phyloP scores from a whole-genome alignment of 2,329 filamentous ascomycete species.

The Plectosphaerella plurivora region DNA sequence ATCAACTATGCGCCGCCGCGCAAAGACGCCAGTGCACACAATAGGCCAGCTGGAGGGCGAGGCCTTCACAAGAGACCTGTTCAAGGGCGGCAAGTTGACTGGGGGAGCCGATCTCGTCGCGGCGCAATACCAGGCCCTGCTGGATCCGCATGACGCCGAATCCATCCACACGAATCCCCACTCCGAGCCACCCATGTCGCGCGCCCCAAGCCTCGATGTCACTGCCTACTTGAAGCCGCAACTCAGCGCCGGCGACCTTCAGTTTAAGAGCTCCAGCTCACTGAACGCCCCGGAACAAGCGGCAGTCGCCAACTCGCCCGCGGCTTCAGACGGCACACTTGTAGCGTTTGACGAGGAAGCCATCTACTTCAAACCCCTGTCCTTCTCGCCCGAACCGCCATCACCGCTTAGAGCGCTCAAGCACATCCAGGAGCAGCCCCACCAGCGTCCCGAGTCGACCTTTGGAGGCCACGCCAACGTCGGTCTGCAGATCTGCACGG shows the following conservation, averaged over 20 bases:
- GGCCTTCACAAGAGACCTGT: constrained; percentile 15
- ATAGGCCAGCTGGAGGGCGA: constrained; percentile 44
- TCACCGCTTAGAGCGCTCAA: constrained; percentile 18
- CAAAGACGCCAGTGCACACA: constrained; percentile 46
- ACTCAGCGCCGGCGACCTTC: constrained; percentile 10
- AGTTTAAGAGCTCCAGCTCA: neutral
- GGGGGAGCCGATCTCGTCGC: constrained; percentile 44
- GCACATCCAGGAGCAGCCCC: constrained; percentile 9
- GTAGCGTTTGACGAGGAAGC: constrained; percentile 42
- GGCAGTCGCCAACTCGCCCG: constrained; percentile 22
- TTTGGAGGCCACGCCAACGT: constrained; percentile 24
- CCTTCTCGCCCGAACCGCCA: constrained; percentile 29
- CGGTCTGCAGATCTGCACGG: constrained; percentile 45
- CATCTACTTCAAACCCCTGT: constrained; percentile 41
- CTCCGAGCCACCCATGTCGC: constrained; percentile 18
- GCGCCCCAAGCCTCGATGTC: constrained; percentile 1
- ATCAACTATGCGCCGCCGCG: constrained; percentile 35
- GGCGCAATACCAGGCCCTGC: constrained; percentile 43
- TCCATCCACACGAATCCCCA: constrained; percentile 24
- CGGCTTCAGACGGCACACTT: constrained; percentile 40
- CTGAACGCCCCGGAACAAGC: neutral
- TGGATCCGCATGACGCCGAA: constrained; percentile 33
- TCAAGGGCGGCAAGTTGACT: constrained; percentile 21
- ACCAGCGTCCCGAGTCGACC: neutral
- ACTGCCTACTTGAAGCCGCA: constrained; percentile 7